Evolutionary conservation across 1,284 basidiomycete genomes (phyloP), one percentile per base, ranked within the genome.

Genomic region (Mrakiaceae sp.): DNA sequence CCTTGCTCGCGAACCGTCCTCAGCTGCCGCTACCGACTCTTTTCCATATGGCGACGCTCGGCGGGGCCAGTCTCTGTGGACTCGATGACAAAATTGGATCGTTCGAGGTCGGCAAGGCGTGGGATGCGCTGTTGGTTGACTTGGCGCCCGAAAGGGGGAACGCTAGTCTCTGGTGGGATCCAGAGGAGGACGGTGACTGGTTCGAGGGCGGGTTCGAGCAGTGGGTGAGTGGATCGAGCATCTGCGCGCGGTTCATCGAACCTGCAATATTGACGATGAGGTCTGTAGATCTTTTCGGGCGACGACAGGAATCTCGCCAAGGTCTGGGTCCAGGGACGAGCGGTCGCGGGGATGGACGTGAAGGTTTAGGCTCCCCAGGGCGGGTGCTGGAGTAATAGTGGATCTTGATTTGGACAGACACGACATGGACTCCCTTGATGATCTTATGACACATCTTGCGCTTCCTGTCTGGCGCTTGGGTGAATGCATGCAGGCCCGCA

Each of bases 41-140:
- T 57, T 81, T 96, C 68, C 88, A 91, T 78, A 84, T 98, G 57
- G 93, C 95, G 8, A 98, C 94, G 3, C 78, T 88, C 43, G 94
- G 95, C 52, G 95, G 95, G 1, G 95, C 95, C 0, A 80, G 85
- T 47, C 84, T 98, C 0, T 94, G 90, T 72, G 80, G 81, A 60
- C 76, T 97, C 44, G 81, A 84, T 50, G 74, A 83, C 56, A 80
- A 79, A 50, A 81, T 90, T n/a, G 95, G 94, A 8, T 87, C 85
- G 42, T 87, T 98, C 66, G 79, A 78, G 40, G 79, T 80, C 0
- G 91, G 91, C 2, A 94, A 91, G 76, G 85, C 85, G 68, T 98
- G 98, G 72, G 94, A 98, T 74, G 94, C 94, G 1, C 77, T 98
- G 10, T 70, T 91, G 5, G 84, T 82, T 83, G 64, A 84, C 78